Evolutionary conservation across 169 alveolate species (phyloP).

Genomic region (Babesia ovata): DNA sequence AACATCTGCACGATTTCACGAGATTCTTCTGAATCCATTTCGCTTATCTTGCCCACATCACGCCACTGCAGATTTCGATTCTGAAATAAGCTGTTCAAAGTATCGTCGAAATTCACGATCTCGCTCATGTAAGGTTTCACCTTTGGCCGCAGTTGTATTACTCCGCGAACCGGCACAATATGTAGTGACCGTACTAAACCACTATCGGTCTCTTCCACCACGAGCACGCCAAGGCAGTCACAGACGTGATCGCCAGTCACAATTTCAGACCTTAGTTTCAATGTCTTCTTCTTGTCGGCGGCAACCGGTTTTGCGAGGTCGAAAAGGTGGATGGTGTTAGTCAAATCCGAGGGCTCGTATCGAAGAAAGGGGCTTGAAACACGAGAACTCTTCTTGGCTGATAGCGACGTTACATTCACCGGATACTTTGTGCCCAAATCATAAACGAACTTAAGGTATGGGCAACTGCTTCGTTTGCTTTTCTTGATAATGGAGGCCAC

Average conservation of each 20-base stretch:
- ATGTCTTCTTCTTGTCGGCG: conserved; percentile 18
- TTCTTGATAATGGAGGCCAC: conserved; percentile 34
- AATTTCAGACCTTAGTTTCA: conserved; percentile 47
- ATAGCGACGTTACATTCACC: conserved; percentile 9
- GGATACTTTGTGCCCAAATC: conserved; percentile 52
- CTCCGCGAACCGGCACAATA: conserved; percentile 51
- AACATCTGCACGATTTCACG: conserved; percentile 50
- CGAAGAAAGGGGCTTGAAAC: conserved; percentile 24
- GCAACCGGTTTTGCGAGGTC: conserved; percentile 21
- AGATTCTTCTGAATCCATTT: conserved; percentile 40
- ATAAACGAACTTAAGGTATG: conserved; percentile 37
- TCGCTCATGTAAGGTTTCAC: conserved; percentile 34
- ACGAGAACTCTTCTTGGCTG: conserved; percentile 30
- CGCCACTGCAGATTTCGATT: conserved; percentile 56
- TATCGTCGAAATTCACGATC: conserved; percentile 41
- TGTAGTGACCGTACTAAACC: conserved; percentile 47
- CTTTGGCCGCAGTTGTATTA: conserved; percentile 58
- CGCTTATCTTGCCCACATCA: conserved; percentile 21
- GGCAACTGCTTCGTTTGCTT: conserved; percentile 50
- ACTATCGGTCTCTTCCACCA: conserved; percentile 43
- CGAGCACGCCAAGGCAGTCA: conserved; percentile 62
- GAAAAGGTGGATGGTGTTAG: conserved; percentile 23
- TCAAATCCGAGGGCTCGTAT: conserved; percentile 32
- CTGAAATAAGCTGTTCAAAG: conserved; percentile 34
- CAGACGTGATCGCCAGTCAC: conserved; percentile 62